Base-by-base conservation (phyloP, 495 filamentous ascomycete species). In the Cladorrhinum samala region DNA sequence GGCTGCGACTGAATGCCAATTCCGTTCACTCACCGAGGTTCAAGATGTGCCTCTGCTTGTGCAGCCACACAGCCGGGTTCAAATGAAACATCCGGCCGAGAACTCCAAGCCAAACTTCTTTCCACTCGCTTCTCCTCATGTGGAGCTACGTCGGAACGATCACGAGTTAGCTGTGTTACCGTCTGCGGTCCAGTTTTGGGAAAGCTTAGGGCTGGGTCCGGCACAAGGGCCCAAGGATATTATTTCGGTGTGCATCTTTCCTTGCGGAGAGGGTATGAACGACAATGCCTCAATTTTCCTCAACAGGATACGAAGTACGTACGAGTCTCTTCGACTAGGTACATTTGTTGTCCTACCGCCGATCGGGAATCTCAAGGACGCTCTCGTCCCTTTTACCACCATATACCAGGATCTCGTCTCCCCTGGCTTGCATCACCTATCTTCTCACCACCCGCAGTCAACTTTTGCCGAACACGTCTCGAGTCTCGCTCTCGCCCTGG, bases 131-230 rank as follows among this genome's bases (percentile, higher is more conserved):
- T 74, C 81, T 3, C 89, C 89, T 2, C 85, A 91, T 63, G 63
- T 96, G 21, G 87, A 89, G 41, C 69, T 96, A 16, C 85, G 86
- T 38, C 82, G 91, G 1, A 83, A 84, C 11, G 87, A 90, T 41
- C 81, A 79, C 5, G 81, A 74, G 47, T 74, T 93, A 33, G 87
- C 94, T 33, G 73, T 95, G 27, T 73, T 95, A 37, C 88, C 92
- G 8, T 76, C 91, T 5, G 86, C 88, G 1, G 64, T 96, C 8
- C 64, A 78, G 0, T 99, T 97, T 60, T 97, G 94, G 94, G 91
- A 97, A 57, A 86, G 85, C 19, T 77, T 97, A 54, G 86, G 88
- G 4, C 77, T 99, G 20, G 83, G 81, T 17, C 93, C 94, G 17
- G 79, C 82, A 27, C 80, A 83, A 64, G 90, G 89, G 1, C 56